A percentile compares a stretch with the other conserved stretches of the same genome.
These are phyloP conservation scores for Septoria linicola DNA, from an alignment of 2,329 filamentous ascomycete genomes.

Conservation along the genomic window DNA sequence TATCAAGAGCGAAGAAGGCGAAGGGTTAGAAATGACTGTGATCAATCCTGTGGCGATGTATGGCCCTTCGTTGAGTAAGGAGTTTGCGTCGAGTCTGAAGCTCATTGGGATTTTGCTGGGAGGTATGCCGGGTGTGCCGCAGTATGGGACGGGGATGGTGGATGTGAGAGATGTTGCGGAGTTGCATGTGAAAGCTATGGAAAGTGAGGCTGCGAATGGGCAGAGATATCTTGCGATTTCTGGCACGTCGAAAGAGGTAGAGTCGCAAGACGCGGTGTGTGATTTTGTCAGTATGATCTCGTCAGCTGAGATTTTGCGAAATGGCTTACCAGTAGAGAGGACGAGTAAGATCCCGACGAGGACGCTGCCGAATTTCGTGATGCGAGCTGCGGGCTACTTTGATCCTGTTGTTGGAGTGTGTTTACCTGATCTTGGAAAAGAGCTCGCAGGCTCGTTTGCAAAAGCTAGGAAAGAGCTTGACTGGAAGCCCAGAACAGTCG, in stretches of 20 bases:
- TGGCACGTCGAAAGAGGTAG: conserved; percentile 2
- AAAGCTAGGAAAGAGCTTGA: conserved; percentile 21
- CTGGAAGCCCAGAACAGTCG: conserved; percentile 21
- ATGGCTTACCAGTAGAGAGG: conserved; percentile 18
- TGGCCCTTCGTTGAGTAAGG: conserved; percentile 20
- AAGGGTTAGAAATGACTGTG: conserved; percentile 16
- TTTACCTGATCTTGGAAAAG: conserved; percentile 24
- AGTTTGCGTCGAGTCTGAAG: conserved; percentile 21
- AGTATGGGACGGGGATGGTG: conserved; percentile 23
- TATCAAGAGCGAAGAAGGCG: conserved; percentile 1
- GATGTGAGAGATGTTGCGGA: conserved; percentile 20
- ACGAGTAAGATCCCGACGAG: conserved; percentile 22
- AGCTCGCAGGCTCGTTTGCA: conserved; percentile 21
- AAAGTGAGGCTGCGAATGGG: conserved; percentile 13
- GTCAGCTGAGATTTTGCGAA: conserved; percentile 19
- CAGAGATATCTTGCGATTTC: conserved; percentile 22
- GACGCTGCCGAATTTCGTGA: conserved; percentile 23
- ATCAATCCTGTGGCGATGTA: conserved; percentile 21
- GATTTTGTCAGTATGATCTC: conserved; percentile 22
- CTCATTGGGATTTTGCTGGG: conserved; percentile 18
- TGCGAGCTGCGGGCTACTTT: conserved; percentile 25
- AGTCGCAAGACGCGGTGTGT: conserved; percentile 11
- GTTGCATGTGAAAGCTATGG: conserved; percentile 17
- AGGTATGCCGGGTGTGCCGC: conserved; percentile 19
- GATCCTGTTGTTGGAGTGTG: conserved; percentile 25